These are phyloP conservation scores for Dionaea muscipula DNA, from an alignment of 179 eudicot genomes.

Conservation along the genomic window DNA sequence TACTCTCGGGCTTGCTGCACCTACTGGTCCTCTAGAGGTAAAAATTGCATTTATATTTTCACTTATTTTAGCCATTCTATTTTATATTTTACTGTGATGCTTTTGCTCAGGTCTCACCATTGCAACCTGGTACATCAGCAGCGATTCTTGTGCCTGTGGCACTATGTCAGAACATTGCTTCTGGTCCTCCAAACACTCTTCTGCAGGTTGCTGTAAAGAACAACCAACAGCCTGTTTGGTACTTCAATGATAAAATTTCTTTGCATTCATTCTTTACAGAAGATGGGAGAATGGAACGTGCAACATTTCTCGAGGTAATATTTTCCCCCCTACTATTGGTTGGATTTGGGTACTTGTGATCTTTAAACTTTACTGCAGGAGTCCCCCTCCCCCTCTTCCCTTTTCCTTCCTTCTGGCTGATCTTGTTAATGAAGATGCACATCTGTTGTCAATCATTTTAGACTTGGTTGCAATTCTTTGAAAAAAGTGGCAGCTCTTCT, in stretches of 20 bases:
- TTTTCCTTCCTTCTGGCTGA: too few relatives aligned
- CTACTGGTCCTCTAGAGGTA: conserved; percentile 75
- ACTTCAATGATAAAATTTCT: conserved; percentile 68
- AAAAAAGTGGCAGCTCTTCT: too few relatives aligned
- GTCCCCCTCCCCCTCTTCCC: too few relatives aligned
- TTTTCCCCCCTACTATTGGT: too few relatives aligned
- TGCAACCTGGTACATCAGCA: conserved; percentile 80
- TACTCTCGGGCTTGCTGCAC: conserved; percentile 82
- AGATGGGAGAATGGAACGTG: conserved; percentile 94
- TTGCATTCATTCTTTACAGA: conserved; percentile 59
- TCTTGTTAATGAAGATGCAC: too few relatives aligned
- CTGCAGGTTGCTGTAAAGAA: conserved; percentile 92
- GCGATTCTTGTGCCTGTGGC: conserved; percentile 89
- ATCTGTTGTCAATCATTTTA: too few relatives aligned
- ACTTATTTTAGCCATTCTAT: not conserved
- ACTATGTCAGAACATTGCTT: conserved; percentile 70
- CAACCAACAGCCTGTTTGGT: conserved; percentile 98
- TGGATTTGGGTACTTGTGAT: too few relatives aligned
- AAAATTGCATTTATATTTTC: not conserved
- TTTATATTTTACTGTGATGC: conserved; percentile 11
- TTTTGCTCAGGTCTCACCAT: conserved; percentile 36
- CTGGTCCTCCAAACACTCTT: conserved; percentile 72
- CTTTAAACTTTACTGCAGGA: too few relatives aligned
- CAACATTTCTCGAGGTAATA: conserved; percentile 86
- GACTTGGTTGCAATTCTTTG: too few relatives aligned